Conservation (phyloP, 1,139 yeast species). For the Pichia kudriavzevii region DNA sequence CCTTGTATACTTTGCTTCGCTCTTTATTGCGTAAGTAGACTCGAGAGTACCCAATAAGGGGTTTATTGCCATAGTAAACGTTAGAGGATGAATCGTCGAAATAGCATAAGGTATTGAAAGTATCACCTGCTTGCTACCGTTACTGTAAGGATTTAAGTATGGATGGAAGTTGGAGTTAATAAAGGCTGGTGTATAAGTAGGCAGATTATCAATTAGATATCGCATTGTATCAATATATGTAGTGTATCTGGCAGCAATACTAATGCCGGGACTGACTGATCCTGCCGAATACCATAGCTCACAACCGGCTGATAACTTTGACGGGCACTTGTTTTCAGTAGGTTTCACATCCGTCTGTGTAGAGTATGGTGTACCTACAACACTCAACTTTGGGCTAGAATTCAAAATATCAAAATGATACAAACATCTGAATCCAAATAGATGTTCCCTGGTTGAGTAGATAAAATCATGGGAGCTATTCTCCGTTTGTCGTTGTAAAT, state of each 20-base stretch:
- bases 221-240: constrained; percentile 39
- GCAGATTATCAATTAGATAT: constrained; percentile 8
- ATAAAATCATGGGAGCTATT: constrained; percentile 67
- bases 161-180: constrained; percentile 2
- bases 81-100: constrained; percentile 44
- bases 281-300: constrained; percentile 87
- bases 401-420: constrained; percentile 49
- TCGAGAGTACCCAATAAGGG: constrained; percentile 89
- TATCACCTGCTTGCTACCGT: constrained; percentile 1
- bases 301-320: constrained; percentile 55
- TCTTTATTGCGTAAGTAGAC: constrained; percentile 80
- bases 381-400: constrained; percentile 6
- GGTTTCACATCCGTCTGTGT: constrained; percentile 4
- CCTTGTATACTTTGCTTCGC: constrained; percentile 37
- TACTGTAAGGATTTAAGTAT: constrained; percentile 1
- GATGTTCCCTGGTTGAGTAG: constrained; percentile 81
- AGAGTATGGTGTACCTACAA: constrained; percentile 1
- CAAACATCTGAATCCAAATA: constrained; percentile 75
- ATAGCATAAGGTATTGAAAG: constrained; percentile 13
- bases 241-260: constrained; percentile 77
- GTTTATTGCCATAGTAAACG: constrained; percentile 79
- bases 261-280: constrained; percentile 77
- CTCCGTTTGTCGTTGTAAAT: constrained; percentile 62
- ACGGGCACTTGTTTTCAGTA: constrained; percentile 15
- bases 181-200: constrained; percentile 5